A percentile compares a stretch with the other conserved stretches of the same genome.
phyloP scores from a whole-genome alignment of 768 basidiomycete species.

The Brasilioporus rufonigricans region DNA sequence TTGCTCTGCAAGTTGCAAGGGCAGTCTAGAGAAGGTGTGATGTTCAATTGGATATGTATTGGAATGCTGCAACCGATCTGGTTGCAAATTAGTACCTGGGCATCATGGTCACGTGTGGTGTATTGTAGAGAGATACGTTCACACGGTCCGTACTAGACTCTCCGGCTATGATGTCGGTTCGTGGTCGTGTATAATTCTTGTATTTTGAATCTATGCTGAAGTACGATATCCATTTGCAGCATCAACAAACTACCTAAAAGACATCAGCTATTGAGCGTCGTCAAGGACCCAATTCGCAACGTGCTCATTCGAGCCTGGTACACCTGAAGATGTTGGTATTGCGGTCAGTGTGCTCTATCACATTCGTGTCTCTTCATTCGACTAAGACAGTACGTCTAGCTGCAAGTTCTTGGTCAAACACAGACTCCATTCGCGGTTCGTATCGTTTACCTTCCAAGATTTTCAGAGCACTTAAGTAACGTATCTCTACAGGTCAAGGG shows the following conservation, averaged over 20 bases:
- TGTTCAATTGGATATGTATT: not conserved
- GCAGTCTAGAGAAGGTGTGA: not conserved
- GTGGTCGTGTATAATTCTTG: too few relatives aligned
- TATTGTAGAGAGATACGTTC: too few relatives aligned
- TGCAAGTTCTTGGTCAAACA: conserved; percentile 40
- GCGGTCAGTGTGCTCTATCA: too few relatives aligned
- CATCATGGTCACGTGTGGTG: conserved; percentile 6
- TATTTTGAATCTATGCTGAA: too few relatives aligned
- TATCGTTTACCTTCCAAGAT: conserved; percentile 13
- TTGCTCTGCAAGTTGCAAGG: conserved; percentile 24
- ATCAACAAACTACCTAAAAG: conserved; percentile 36
- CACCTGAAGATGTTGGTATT: too few relatives aligned
- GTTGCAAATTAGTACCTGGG: not conserved
- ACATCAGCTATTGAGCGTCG: conserved; percentile 49
- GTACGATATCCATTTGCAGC: too few relatives aligned
- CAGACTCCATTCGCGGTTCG: conserved; percentile 33
- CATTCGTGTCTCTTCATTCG: not conserved
- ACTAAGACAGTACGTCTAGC: conserved; percentile 1
- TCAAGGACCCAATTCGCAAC: conserved; percentile 45
- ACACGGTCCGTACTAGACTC: too few relatives aligned
- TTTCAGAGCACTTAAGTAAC: too few relatives aligned
- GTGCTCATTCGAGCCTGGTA: too few relatives aligned
- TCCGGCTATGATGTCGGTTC: too few relatives aligned
- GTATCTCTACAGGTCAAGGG: conserved; percentile 50
- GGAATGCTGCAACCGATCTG: not conserved